Conservation (phyloP, 2,329 filamentous ascomycete genomes). For the Xylariaceae sp. region DNA sequence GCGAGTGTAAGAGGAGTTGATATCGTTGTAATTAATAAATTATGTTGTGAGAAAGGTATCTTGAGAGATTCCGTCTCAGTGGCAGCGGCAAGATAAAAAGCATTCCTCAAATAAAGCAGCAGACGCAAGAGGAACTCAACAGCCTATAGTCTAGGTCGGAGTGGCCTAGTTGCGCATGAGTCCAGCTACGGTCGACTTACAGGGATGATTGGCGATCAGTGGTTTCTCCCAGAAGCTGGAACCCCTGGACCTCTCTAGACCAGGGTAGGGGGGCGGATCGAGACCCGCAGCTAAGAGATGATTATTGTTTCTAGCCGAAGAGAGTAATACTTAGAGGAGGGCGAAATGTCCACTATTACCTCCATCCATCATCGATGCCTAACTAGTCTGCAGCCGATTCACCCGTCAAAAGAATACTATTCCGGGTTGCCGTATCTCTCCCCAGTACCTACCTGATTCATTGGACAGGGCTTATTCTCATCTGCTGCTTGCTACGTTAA, state of each 20-base stretch:
- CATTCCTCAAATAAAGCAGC: conserved; percentile 1
- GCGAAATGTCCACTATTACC: not conserved
- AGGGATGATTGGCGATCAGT: conserved; percentile 23
- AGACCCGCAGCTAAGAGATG: not conserved
- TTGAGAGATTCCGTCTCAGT: conserved; percentile 2
- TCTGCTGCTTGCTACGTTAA: no score
- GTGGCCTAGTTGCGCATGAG: conserved; percentile 14
- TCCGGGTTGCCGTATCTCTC: no score
- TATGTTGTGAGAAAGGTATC: not conserved
- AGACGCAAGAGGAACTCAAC: conserved; percentile 6
- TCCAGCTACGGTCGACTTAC: conserved; percentile 19
- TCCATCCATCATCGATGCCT: not conserved
- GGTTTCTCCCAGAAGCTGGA: conserved; percentile 22
- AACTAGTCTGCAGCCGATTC: not conserved
- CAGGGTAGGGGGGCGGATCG: conserved; percentile 9
- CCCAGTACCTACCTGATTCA: no score
- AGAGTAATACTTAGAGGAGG: not conserved
- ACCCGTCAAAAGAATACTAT: not conserved
- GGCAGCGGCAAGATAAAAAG: conserved; percentile 18
- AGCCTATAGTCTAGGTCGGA: conserved; percentile 20
- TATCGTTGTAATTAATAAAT: conserved; percentile 1
- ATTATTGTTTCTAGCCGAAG: conserved; percentile 19
- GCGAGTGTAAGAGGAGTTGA: no score
- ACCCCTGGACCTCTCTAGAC: conserved; percentile 14
- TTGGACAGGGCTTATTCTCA: no score